These are phyloP conservation scores for Cystoderma amianthinum DNA, from an alignment of 768 basidiomycete species.

Conservation along the genomic window DNA sequence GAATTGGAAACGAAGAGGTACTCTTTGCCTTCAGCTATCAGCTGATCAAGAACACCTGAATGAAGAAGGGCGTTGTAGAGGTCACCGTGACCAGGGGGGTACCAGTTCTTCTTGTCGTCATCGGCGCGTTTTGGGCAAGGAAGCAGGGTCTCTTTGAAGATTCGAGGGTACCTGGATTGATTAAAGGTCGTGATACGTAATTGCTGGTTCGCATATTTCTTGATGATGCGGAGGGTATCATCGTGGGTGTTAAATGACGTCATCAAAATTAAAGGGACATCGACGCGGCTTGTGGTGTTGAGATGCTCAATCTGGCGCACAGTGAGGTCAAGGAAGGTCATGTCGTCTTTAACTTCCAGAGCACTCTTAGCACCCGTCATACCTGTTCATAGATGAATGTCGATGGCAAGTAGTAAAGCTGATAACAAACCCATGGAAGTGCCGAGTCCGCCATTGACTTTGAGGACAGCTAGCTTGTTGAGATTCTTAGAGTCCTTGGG, in stretches of 20 bases:
- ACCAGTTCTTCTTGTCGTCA: slow-evolving; percentile 90
- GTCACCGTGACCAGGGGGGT: slow-evolving; percentile 96
- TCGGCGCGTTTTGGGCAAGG: slow-evolving; percentile 73
- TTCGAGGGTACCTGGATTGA: slow-evolving; percentile 92
- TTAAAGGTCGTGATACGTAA: slow-evolving; percentile 90
- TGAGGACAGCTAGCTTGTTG: slow-evolving; percentile 92
- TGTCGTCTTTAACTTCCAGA: slow-evolving; percentile 94
- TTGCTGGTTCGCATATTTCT: slow-evolving; percentile 94
- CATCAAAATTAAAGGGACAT: slow-evolving; percentile 98
- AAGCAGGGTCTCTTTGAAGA: slow-evolving; percentile 82
- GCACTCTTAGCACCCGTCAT: slow-evolving; percentile 88
- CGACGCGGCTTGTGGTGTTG: slow-evolving; percentile 75
- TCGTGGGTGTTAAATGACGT: slow-evolving; percentile 98
- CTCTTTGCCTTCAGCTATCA: slow-evolving; percentile 89
- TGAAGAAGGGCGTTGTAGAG: slow-evolving; percentile 89
- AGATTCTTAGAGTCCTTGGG: slow-evolving; percentile 57
- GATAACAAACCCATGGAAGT: slow-evolving; percentile 73
- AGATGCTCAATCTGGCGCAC: slow-evolving; percentile 96
- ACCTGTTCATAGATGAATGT: slow-evolving; percentile 29
- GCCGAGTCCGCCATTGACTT: slow-evolving; percentile 91
- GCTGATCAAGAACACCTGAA: slow-evolving; percentile 86
- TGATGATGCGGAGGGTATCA: slow-evolving; percentile 92
- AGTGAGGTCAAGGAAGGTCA: slow-evolving; percentile 94
- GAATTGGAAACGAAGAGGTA: slow-evolving; percentile 98
- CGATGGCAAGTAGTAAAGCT: neutral